Base-by-base conservation (phyloP, 352 stramenopile species). In the Peronospora destructor region DNA sequence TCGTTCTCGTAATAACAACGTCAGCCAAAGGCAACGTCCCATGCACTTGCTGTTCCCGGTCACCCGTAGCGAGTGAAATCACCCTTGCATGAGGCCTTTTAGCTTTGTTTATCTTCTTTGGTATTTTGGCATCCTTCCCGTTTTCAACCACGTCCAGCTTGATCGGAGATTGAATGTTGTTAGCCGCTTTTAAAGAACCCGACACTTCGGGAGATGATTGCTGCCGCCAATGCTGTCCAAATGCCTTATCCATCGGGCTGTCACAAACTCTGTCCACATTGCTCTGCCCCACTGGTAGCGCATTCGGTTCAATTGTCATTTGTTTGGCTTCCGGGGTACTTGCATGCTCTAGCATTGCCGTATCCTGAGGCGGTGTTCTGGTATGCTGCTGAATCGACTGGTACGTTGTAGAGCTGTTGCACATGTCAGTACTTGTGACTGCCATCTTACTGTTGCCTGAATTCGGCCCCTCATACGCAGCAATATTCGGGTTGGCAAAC, bases 361-460 rank as follows among this genome's bases (percentile, higher is more conserved):
- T 39, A 49, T 4, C 35, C 12, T 44, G 30, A 17, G n/a, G 13
- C 47, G n/a, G 21, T 8, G 11, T 26, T 25, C 6, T 54, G 16
- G 16, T 39, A 3, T 13, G 39, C 21, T 43, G 40, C 26, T 50
- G 32, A 13, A 36, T 5, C 25, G n/a, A 28, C 36, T 40, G 36
- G 34, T 23, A 40, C 30, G 32, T 47, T 26, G 1, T 37, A 16
- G 16, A 45, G 14, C 1, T 17, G 16, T 30, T 21, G 1, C 1
- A 38, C 16, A 23, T 11, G 14, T 33, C 29, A 49, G 21, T 16
- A 3, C 14, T n/a, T 17, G 16, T n/a, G 10, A 33, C 16, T 12
- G 39, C n/a, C 14, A 50, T 61, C 38, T 56, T 64, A 23, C 34
- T 52, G 36, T 47, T 68, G 49, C 21, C 23, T 44, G 19, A 25